Evolutionary conservation across 495 filamentous ascomycete species (phyloP), one percentile per base, ranked within the genome.

Genomic region (Elasticomyces elasticus): DNA sequence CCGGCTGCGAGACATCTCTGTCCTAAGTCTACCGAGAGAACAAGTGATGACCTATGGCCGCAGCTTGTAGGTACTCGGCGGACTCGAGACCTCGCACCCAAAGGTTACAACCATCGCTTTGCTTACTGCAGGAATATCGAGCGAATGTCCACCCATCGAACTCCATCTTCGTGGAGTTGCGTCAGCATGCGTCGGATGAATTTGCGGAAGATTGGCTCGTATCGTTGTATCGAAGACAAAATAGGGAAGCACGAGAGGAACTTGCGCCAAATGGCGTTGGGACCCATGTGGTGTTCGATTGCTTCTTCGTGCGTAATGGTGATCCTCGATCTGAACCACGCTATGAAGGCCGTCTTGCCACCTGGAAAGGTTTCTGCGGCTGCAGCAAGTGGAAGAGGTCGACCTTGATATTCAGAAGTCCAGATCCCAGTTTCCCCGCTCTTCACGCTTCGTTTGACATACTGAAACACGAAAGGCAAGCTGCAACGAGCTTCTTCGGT

Each of bases 151-250:
- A 84, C 82, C 76, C 89, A 96, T 59, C 74, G 76, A 23, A 96
- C 76, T 0, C 88, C 86, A 67, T 98, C 91, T 1, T 77, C 79
- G 7, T 79, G 70, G 5, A 96, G 67, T 22, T 85, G 72, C 13
- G 71, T 69, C 58, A 92, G 76, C 58, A 95, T 69, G 2, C 77
- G 74, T 13, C 73, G 76, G 56, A 95, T 67, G 60, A 86, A 91
- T 24, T 72, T 71, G 23, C 88, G 82, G 70, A 88, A 90, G 50
- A 98, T 88, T 0, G 92, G 90, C 67, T 97, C 92, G 67, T 96
- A 95, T 69, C 79, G 85, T 17, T 94, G 68, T 24, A 96, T 76
- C 5, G 80, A 82, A 24, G 77, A 75, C 26, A 95, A 71, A 1
- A 89, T 74, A 0, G 71, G 69, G 66, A 95, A 92, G 43, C 79